Conservation (phyloP, 441 rosid species). For the Bruguiera hainesii region DNA sequence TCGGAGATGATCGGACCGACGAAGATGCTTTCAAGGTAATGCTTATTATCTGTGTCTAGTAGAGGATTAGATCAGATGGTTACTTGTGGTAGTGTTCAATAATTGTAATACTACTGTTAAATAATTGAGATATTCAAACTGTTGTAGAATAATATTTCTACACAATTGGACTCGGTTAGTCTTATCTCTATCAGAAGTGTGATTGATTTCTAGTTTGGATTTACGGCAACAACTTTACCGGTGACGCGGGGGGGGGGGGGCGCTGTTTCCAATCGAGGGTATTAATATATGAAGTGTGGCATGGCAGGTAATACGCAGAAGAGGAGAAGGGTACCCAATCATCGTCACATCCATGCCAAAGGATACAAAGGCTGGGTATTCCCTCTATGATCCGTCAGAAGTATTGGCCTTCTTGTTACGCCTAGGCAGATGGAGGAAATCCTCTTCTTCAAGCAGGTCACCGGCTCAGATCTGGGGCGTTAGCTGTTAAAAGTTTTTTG, state of each 20-base stretch:
- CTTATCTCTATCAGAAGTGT: too few relatives aligned
- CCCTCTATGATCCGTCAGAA: slow-evolving; percentile 50
- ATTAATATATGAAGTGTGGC: too few relatives aligned
- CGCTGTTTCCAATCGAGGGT: too few relatives aligned
- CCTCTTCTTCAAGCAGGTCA: slow-evolving; percentile 36
- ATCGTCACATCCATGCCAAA: slow-evolving; percentile 49
- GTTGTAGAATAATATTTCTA: too few relatives aligned
- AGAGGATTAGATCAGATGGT: too few relatives aligned
- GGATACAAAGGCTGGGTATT: slow-evolving; percentile 49
- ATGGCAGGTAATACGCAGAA: slow-evolving; percentile 38
- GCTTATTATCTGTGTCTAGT: not conserved
- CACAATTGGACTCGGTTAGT: too few relatives aligned
- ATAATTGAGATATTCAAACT: too few relatives aligned
- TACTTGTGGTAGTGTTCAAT: too few relatives aligned
- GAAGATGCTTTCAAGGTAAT: slow-evolving; percentile 92
- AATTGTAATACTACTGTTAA: too few relatives aligned
- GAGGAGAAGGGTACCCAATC: slow-evolving; percentile 52
- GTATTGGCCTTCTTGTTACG: slow-evolving; percentile 39
- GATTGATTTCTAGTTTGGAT: too few relatives aligned
- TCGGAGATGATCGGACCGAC: slow-evolving; percentile 80
- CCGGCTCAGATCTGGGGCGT: slow-evolving; percentile 41
- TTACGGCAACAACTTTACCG: too few relatives aligned
- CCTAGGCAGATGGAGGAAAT: slow-evolving; percentile 53
- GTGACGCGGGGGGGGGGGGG: too few relatives aligned
- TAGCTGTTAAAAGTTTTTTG: not conserved